Percentiles rank a stretch among this genome's conserved stretches.
Evolutionary conservation across 78 protist species (phyloP).

Genomic region (Monosiga brevicollis): DNA sequence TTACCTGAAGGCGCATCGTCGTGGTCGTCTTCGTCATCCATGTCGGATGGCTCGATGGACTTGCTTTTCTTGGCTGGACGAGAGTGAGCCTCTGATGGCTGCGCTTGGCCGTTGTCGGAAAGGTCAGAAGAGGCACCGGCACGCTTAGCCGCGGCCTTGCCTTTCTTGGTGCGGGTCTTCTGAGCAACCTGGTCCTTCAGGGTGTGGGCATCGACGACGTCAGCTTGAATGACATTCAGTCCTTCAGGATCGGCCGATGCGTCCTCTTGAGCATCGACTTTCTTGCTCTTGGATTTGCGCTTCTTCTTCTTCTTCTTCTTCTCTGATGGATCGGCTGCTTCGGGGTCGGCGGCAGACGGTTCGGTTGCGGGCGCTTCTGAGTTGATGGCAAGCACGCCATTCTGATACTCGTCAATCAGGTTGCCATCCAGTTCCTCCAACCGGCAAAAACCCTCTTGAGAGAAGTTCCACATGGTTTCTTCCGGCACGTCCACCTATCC

Average conservation of each 20-base stretch:
- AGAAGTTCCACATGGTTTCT: neutral
- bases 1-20: too few species aligned
- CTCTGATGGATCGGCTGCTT: neutral
- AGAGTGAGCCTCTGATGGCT: neutral
- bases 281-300: neutral
- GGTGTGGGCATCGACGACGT: neutral
- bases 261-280: neutral
- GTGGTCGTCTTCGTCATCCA: too few species aligned
- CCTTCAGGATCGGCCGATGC: neutral
- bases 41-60: too few species aligned
- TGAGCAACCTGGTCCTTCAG: neutral
- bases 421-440: neutral
- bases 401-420: neutral
- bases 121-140: neutral
- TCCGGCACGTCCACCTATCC: neutral
- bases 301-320: neutral
- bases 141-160: neutral
- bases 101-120: neutral
- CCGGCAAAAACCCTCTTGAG: neutral
- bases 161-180: neutral
- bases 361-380: neutral
- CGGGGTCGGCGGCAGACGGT: neutral
- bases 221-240: neutral
- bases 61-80: too few species aligned
- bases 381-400: neutral